Evolutionary conservation across 495 filamentous ascomycete genomes (phyloP).

Genomic region (Hypoxylon crocopeplum): DNA sequence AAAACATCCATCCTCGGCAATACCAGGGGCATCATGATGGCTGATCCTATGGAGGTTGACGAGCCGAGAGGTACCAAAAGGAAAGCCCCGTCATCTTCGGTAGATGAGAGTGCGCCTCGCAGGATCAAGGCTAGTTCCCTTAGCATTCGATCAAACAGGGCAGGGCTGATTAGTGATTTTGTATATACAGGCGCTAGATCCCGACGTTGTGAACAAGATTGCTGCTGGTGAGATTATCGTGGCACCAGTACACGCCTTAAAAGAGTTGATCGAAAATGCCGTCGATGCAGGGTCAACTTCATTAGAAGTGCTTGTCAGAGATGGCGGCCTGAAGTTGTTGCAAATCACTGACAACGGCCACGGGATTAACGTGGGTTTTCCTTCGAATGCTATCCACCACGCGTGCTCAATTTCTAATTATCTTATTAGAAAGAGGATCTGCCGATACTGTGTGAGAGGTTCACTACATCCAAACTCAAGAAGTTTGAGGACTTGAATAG

Average conservation of each 20-base stretch:
- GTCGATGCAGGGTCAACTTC: slow-evolving; percentile 95
- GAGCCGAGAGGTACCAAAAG: slow-evolving; percentile 68
- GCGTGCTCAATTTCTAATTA: slow-evolving; percentile 21
- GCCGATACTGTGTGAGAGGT: slow-evolving; percentile 92
- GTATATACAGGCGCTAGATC: slow-evolving; percentile 74
- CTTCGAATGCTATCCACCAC: neutral
- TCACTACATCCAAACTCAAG: slow-evolving; percentile 96
- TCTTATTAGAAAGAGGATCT: slow-evolving; percentile 79
- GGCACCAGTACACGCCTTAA: slow-evolving; percentile 94
- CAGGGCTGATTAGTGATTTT: slow-evolving; percentile 20
- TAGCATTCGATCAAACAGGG: neutral
- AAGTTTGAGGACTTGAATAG: slow-evolving; percentile 91
- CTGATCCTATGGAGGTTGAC: slow-evolving; percentile 54
- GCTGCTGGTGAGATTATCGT: slow-evolving; percentile 99
- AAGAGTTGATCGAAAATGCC: slow-evolving; percentile 97
- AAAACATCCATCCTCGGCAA: neutral
- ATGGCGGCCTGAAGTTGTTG: slow-evolving; percentile 94
- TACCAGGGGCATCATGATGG: slow-evolving; percentile 43
- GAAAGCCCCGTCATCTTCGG: slow-evolving; percentile 50
- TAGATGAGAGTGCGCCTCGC: slow-evolving; percentile 63
- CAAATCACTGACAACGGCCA: slow-evolving; percentile 99
- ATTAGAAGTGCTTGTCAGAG: slow-evolving; percentile 90
- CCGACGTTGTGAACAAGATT: slow-evolving; percentile 98
- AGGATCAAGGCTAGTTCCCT: slow-evolving; percentile 65
- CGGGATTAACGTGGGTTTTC: slow-evolving; percentile 82